Percentiles rank a stretch among this genome's conserved stretches.
These are phyloP conservation scores for Sphaerulina populicola DNA, from an alignment of 2,329 filamentous ascomycete genomes.

Conservation along the genomic window DNA sequence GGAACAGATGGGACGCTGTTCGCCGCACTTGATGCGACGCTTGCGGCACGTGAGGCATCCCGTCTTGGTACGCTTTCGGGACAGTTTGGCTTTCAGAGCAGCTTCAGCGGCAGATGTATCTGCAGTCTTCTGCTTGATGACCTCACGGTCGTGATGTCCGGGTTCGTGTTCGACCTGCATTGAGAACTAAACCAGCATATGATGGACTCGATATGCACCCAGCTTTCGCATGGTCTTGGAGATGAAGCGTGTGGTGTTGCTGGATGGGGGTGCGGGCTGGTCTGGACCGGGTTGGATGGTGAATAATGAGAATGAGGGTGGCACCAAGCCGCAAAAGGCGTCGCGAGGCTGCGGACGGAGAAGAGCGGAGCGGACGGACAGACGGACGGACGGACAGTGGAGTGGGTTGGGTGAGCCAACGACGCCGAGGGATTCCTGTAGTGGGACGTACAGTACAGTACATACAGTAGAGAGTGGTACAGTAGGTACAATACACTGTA, in stretches of 20 bases:
- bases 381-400: constrained; percentile 1
- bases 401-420: too few relatives aligned
- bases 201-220: constrained; percentile 6
- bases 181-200: neutral
- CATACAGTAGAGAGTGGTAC: too few relatives aligned
- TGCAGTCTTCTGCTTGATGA: constrained; percentile 2
- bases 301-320: neutral
- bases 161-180: neutral
- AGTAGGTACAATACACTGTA: too few relatives aligned
- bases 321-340: constrained; percentile 1
- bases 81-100: constrained; percentile 27
- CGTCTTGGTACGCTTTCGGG: constrained; percentile 71
- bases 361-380: too few relatives aligned
- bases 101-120: constrained; percentile 27
- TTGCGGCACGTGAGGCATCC: constrained; percentile 89
- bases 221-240: constrained; percentile 2
- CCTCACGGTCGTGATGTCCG: neutral
- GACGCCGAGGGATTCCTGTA: constrained; percentile 6
- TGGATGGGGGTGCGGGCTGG: too few relatives aligned
- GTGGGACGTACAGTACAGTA: neutral
- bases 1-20: constrained; percentile 70
- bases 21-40: constrained; percentile 93
- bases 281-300: constrained; percentile 7
- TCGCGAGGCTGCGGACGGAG: constrained; percentile 11
- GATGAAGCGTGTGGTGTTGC: too few relatives aligned